Conservation (phyloP, 176 grass and related monocot genomes). For the Aegilops sharonensis region DNA sequence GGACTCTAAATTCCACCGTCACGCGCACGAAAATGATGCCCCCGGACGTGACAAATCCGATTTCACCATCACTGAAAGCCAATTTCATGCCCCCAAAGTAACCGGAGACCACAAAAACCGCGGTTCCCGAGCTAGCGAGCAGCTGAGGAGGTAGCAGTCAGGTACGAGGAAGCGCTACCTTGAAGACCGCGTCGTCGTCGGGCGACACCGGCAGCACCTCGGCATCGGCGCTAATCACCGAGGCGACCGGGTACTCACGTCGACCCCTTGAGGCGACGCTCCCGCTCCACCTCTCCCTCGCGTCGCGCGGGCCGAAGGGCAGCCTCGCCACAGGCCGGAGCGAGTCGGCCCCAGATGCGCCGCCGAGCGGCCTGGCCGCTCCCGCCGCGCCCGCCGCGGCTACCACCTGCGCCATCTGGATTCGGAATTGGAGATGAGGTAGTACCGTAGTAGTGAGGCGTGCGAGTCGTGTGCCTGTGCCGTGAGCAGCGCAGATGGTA, state of each 20-base stretch:
- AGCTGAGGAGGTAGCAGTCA: not conserved
- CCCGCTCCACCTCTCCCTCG: slow-evolving; percentile 35
- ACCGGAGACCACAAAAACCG: not conserved
- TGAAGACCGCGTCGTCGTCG: slow-evolving; percentile 50
- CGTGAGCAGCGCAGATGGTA: not conserved
- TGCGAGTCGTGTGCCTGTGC: not conserved
- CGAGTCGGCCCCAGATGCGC: slow-evolving; percentile 32
- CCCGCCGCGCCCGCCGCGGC: slow-evolving; percentile 31
- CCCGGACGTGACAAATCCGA: not conserved
- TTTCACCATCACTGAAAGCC: slow-evolving; percentile 23
- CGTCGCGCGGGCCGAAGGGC: slow-evolving; percentile 22
- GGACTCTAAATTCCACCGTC: slow-evolving; percentile 7
- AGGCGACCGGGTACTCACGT: slow-evolving; percentile 40
- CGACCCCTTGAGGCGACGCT: slow-evolving; percentile 22
- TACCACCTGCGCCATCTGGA: slow-evolving; percentile 64
- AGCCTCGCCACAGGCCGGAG: slow-evolving; percentile 28
- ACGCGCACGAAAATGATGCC: not conserved
- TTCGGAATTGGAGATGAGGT: not conserved
- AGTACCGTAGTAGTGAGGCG: not conserved
- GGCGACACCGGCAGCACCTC: slow-evolving; percentile 61
- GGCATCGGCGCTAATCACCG: slow-evolving; percentile 53
- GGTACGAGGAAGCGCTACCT: slow-evolving; percentile 29
- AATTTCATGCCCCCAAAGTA: slow-evolving; percentile 23
- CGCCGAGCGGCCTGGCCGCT: slow-evolving; percentile 16
- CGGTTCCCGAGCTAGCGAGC: not conserved